These are phyloP conservation scores for Pleurotus ostreatus DNA, from an alignment of 768 basidiomycete species.

Conservation along the genomic window DNA sequence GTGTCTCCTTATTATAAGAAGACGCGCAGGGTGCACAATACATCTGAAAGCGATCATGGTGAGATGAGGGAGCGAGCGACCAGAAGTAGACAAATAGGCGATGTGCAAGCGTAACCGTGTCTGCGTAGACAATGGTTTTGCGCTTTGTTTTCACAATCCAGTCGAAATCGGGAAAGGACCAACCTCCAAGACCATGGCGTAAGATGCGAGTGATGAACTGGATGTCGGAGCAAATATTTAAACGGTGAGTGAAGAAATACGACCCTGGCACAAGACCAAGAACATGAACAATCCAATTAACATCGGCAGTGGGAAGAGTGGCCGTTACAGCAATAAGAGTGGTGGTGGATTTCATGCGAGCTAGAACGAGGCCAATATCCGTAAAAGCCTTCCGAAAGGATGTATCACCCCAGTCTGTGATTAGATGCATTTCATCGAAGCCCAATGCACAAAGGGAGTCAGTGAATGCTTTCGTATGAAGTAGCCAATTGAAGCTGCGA, in stretches of 20 bases:
- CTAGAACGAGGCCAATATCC: not conserved
- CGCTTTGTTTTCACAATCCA: constrained; percentile 18
- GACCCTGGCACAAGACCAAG: constrained; percentile 15
- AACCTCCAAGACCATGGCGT: constrained; percentile 13
- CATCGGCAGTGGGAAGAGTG: not conserved
- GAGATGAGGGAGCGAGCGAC: not conserved
- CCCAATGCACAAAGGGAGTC: constrained; percentile 18
- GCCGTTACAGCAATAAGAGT: constrained; percentile 4
- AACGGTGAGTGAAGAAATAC: constrained; percentile 14
- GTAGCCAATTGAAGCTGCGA: constrained; percentile 14
- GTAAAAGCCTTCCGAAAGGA: constrained; percentile 18
- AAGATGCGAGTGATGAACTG: constrained; percentile 19
- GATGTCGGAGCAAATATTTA: constrained; percentile 21
- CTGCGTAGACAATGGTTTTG: constrained; percentile 23
- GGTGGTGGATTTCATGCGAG: not conserved
- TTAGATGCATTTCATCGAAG: constrained; percentile 24
- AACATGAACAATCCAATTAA: constrained; percentile 13
- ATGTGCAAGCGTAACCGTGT: constrained; percentile 20
- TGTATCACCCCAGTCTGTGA: constrained; percentile 19
- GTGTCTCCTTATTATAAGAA: not conserved
- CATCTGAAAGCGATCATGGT: not conserved
- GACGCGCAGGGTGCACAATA: not conserved
- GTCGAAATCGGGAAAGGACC: constrained; percentile 18
- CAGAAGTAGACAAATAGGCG: constrained; percentile 20
- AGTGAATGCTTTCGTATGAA: constrained; percentile 14